Evolutionary conservation across 352 stramenopile genomes (phyloP), one percentile per base, ranked within the genome.

Genomic region (Globisporangium iwayamae): DNA sequence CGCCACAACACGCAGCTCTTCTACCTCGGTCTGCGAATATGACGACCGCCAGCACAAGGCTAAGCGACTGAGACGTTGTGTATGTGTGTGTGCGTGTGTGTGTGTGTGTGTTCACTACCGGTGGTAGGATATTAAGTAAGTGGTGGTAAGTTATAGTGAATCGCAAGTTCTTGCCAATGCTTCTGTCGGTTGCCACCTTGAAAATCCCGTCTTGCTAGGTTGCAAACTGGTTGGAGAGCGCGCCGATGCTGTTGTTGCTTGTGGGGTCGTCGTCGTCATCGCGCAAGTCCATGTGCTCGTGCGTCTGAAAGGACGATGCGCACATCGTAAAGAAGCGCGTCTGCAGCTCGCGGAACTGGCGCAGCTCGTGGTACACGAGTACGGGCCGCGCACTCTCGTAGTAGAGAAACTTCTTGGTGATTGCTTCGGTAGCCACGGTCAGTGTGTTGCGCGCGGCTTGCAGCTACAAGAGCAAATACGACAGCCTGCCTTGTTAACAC

Each of bases 1-100:
- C 65, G 71, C 16, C 60, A 77, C 55, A 50, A 65, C 3, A 62
- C 71, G 60, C 62, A 82, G 52, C 58, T 85, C 60, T 74, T 75
- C 52, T 87, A 87, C 56, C 54, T 85, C 56, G 78, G 78, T 25
- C n/a, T 87, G 52, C 72, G 78, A 57, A 73, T 81, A 60, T 84
- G 36, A 41, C 3, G 9, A 16, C 10, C 11, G 10, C 36, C 36
- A 10, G 7, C 3, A 0, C 36, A 58, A 43, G 30, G 4, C 3
- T 10, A 16, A n/a, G 18, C 4, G 13, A 25, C 16, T 8, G 30
- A 30, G 52, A 11, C 41, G 0, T 14, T 30, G 22, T 32, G 32
- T 54, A 10, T 18, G 13, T 3, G 10, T 34, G 25, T 55, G 8
- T 4, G n/a, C n/a, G n/a, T n/a, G n/a, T 30, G 22, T 32, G 32